Evolutionary conservation across 768 basidiomycete genomes (phyloP).

Genomic region (Coprinopsis marcescibilis): DNA sequence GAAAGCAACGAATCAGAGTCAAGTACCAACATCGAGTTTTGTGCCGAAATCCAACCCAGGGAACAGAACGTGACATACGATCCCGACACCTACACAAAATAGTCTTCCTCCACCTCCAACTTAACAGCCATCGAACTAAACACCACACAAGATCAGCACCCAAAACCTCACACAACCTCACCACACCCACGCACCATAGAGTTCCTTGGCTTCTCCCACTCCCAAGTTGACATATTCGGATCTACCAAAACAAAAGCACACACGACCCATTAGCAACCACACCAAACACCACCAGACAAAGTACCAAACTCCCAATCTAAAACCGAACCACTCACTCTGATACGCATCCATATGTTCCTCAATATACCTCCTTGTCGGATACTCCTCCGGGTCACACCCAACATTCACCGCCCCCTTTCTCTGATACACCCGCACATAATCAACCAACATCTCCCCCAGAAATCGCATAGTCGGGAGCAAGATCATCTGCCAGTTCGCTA

Average conservation of each 20-base stretch:
- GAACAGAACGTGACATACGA: too few species aligned
- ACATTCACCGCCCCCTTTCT: constrained; percentile 48
- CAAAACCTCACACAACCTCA: too few species aligned
- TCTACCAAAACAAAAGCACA: too few species aligned
- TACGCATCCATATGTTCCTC: constrained; percentile 50
- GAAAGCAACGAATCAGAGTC: too few species aligned
- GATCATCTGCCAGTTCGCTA: constrained; percentile 62
- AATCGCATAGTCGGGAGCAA: constrained; percentile 54
- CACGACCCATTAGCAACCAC: neutral
- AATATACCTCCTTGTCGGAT: constrained; percentile 66
- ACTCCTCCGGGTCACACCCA: constrained; percentile 60
- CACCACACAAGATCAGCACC: too few species aligned
- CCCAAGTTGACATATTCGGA: constrained; percentile 38
- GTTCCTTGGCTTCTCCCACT: constrained; percentile 38
- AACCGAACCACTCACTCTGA: constrained; percentile 42
- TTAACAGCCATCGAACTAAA: too few species aligned
- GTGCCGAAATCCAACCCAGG: too few species aligned
- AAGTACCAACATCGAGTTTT: too few species aligned
- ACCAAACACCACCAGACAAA: neutral
- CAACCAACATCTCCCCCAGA: constrained; percentile 65
- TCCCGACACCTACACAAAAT: too few species aligned
- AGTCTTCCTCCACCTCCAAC: too few species aligned
- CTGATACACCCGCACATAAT: constrained; percentile 84
- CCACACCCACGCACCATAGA: too few species aligned
- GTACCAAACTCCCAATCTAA: constrained; percentile 5